These are phyloP conservation scores for Lenzites betulinus DNA, from an alignment of 768 basidiomycete species.

Conservation along the genomic window DNA sequence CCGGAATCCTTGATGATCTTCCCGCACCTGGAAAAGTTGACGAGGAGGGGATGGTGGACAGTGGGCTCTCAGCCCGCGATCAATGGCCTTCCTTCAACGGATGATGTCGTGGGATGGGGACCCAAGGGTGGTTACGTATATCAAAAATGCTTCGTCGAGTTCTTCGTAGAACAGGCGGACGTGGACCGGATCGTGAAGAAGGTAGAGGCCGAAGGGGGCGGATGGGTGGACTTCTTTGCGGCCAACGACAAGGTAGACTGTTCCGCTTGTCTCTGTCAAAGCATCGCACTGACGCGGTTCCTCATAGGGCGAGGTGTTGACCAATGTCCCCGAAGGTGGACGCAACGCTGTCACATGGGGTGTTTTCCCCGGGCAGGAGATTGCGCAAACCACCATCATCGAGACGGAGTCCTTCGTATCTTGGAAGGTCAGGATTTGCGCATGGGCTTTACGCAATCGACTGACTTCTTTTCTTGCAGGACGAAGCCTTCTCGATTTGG, in stretches of 20 bases:
- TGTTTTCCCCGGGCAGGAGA: constrained; percentile 95
- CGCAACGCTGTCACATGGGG: constrained; percentile 99
- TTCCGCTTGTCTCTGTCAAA: background rate
- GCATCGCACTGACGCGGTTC: background rate
- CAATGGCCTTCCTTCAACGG: constrained; percentile 72
- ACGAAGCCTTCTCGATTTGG: constrained; percentile 97
- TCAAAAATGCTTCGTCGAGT: constrained; percentile 98
- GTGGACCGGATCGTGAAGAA: constrained; percentile 61
- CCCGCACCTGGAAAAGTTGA: constrained; percentile 73
- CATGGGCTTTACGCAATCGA: background rate
- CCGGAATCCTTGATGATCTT: constrained; percentile 83
- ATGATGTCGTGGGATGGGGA: constrained; percentile 90
- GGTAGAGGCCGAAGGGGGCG: constrained; percentile 53
- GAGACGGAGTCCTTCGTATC: constrained; percentile 92
- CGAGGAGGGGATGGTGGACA: constrained; percentile 87
- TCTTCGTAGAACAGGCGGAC: constrained; percentile 72
- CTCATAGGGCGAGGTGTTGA: constrained; percentile 75
- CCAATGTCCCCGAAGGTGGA: constrained; percentile 76
- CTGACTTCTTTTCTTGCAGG: constrained; percentile 47
- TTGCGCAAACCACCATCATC: constrained; percentile 95
- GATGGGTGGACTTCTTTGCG: constrained; percentile 85
- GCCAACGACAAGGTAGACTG: constrained; percentile 68
- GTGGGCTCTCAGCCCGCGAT: constrained; percentile 96
- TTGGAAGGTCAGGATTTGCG: constrained; percentile 76
- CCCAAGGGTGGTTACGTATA: constrained; percentile 92